Evolutionary conservation across 108 stramenopile genomes (phyloP).

Genomic region (Skeletonema tropicum): DNA sequence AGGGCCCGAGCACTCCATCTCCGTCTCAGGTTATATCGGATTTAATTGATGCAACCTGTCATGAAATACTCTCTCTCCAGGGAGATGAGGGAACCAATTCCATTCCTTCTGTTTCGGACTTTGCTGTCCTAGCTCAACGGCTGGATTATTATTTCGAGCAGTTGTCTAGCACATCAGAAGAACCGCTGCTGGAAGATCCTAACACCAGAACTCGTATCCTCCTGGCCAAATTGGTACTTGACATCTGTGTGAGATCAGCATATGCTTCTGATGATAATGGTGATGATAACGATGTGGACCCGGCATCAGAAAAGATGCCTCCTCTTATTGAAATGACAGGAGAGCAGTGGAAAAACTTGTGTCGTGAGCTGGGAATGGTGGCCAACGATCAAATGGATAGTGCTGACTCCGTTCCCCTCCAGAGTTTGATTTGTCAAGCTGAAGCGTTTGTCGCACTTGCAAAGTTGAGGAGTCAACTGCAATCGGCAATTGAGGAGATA

Average conservation of each 20-base stretch:
- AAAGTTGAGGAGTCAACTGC: conserved; percentile 14
- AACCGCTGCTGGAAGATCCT: conserved; percentile 4
- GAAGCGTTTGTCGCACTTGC: conserved; percentile 27
- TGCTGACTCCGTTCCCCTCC: background rate
- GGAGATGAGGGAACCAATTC: background rate
- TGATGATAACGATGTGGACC: background rate
- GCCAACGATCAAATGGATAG: background rate
- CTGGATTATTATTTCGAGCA: conserved; percentile 24
- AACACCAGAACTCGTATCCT: conserved; percentile 17
- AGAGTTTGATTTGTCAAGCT: conserved; percentile 15
- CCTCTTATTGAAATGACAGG: conserved; percentile 13
- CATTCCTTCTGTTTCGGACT: background rate
- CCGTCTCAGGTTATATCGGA: conserved; percentile 25
- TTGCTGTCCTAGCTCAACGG: background rate
- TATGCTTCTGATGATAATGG: background rate
- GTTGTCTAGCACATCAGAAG: background rate
- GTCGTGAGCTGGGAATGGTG: conserved; percentile 7
- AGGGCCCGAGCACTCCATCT: background rate
- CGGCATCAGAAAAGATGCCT: background rate
- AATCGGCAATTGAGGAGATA: background rate
- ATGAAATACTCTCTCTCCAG: conserved; percentile 23
- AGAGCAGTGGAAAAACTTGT: conserved; percentile 3
- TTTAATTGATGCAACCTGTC: conserved; percentile 33
- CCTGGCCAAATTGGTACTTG: conserved; percentile 23
- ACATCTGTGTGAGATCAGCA: conserved; percentile 12